Evolutionary conservation across 1,139 yeast genomes (phyloP), one percentile per base, ranked within the genome.

Genomic region (Taphrina deformans): DNA sequence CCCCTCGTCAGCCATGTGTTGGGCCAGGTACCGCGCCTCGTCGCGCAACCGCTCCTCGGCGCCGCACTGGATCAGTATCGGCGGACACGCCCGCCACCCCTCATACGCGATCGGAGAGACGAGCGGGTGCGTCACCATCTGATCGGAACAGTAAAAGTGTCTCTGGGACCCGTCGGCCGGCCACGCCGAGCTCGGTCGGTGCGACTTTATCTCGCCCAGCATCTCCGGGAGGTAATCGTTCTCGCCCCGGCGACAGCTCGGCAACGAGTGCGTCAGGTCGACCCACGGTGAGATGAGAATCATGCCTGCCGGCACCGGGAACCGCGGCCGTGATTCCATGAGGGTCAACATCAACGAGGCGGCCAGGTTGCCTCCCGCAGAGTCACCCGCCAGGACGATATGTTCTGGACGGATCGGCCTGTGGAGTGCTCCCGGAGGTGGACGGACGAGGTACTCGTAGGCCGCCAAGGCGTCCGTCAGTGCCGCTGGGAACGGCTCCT

Each of bases 311-410:
- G 70, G 70, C 1, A 53, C 35, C 12, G 9, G 18, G 24, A 14
- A 53, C 5, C 60, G 60, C 2, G 70, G 68, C 31, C 56, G 45
- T 10, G 40, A 35, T 33, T 55, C 62, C 33, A 52, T 7, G n/a
- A 61, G n/a, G n/a, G 45, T 29, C n/a, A 50, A 21, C 59, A 50
- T 41, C 68, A 75, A 78, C 23, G 78, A 78, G 55, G 67, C 75
- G 72, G 70, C 73, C 68, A 66, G 16, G 26, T 67, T 46, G 51
- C 62, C 68, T 21, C 69, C 69, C 21, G 68, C 68, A 9, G 68
- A 65, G 14, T 55, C 65, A 7, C 68, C 68, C 6, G 65, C 68
- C 27, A 66, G 31, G 7, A 62, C 61, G 26, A 66, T 58, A 48
- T 52, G 38, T 10, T 33, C 27, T 9, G 66, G 56, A 1, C 26